Conservation (phyloP, 805 yeast genomes). For the Scheffersomyces amazonensis region DNA sequence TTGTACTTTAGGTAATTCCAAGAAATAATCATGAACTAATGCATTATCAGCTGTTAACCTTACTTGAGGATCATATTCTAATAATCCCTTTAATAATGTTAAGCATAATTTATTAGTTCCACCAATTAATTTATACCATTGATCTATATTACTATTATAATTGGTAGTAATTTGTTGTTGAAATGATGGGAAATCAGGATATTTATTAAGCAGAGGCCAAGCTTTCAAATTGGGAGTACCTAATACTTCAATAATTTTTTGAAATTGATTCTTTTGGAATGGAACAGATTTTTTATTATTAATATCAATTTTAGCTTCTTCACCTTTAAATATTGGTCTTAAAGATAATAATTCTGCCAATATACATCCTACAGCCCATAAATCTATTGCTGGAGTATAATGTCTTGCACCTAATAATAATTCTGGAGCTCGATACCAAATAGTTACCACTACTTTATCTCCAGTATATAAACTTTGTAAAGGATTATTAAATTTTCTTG, state of each 20-base stretch:
- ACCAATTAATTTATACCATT: constrained; percentile 86
- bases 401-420: constrained; percentile 86
- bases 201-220: constrained; percentile 78
- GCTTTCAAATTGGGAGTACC: constrained; percentile 80
- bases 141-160: constrained; percentile 67
- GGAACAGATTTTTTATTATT: constrained; percentile 84
- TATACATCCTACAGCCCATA: constrained; percentile 96
- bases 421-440: constrained; percentile 97
- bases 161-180: constrained; percentile 50
- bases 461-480: constrained; percentile 85
- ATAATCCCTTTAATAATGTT: constrained; percentile 56
- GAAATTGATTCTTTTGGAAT: constrained; percentile 88
- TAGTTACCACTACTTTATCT: constrained; percentile 94
- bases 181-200: constrained; percentile 70
- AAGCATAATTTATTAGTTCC: constrained; percentile 70
- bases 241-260: constrained; percentile 85
- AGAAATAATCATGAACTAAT: constrained; percentile 73
- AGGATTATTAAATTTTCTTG: constrained; percentile 83
- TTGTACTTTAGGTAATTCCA: constrained; percentile 63
- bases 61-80: constrained; percentile 80
- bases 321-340: constrained; percentile 95
- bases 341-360: constrained; percentile 86
- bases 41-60: constrained; percentile 80
- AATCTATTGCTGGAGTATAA: constrained; percentile 87
- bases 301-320: constrained; percentile 89